Evolutionary conservation across 1,284 basidiomycete genomes (phyloP), one percentile per base, ranked within the genome.

Genomic region (Marasmius fiardii): DNA sequence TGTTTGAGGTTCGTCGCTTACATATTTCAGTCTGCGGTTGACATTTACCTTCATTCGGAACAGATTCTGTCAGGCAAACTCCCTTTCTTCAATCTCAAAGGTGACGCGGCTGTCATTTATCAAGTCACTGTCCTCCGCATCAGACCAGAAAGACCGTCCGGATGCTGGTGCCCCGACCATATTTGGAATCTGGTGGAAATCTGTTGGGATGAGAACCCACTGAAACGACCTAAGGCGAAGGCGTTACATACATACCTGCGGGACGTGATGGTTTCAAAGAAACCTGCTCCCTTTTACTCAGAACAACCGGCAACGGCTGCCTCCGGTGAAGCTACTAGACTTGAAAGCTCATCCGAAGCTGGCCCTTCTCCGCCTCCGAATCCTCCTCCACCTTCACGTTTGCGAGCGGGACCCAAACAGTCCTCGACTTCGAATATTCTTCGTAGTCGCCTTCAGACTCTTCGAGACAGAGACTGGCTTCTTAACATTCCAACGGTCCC

Each of bases 1-100:
- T 48, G 12, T 24, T 48, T 6, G 45, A 48, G 26, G 45, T 48
- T 5, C 26, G 45, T 5, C 60, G n/a, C n/a, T 65, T 5, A 4
- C 5, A 4, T 4, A 39, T 39, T 14, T 4, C 5, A 16, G 5
- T 6, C 4, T 4, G n/a, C n/a, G n/a, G n/a, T n/a, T n/a, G n/a
- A n/a, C n/a, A n/a, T n/a, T n/a, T n/a, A n/a, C n/a, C 16, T 39
- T 5, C 5, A 6, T 4, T 39, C 16, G 16, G 31, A 26, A 2
- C 21, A 48, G 45, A 48, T 48, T 3, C 12, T 48, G 23, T 4
- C 45, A 7, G 45, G 45, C 3, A 24, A 48, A 48, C 21, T 14
- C 3, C 45, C 45, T 31, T 48, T 48, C 31, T 18, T 11, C 11
- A 11, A 16, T 10, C 28, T 48, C 5, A 31, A n/a, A n/a, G n/a